These are phyloP conservation scores for Capsicum pubescens DNA, from an alignment of 257 asterid species.

Conservation along the genomic window DNA sequence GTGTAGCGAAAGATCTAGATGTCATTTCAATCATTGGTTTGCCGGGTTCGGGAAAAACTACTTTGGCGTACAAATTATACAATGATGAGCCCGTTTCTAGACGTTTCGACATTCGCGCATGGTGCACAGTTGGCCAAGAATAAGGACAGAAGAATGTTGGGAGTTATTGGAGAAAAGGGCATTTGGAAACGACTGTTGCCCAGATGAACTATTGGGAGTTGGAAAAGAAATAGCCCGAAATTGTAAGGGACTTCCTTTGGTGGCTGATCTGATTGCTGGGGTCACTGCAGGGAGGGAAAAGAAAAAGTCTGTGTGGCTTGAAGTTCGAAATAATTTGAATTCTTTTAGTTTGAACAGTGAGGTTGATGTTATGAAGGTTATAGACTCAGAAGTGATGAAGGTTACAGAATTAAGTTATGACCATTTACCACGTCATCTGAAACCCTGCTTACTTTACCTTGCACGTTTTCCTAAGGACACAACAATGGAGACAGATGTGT, in stretches of 20 bases:
- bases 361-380: constrained; percentile 6
- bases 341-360: background rate
- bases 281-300: constrained; percentile 33
- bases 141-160: constrained; percentile 27
- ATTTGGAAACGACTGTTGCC: constrained; percentile 26
- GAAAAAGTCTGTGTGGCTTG: constrained; percentile 28
- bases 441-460: constrained; percentile 42
- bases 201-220: constrained; percentile 30
- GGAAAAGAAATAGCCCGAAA: constrained; percentile 34
- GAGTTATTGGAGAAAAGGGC: constrained; percentile 31
- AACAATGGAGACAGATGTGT: background rate
- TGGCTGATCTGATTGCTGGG: constrained; percentile 34
- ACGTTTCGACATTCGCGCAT: constrained; percentile 24
- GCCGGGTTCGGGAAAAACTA: constrained; percentile 24
- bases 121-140: constrained; percentile 23
- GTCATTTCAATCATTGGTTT: constrained; percentile 20
- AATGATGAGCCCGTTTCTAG: background rate
- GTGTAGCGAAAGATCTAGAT: background rate
- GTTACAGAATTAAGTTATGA: constrained; percentile 39
- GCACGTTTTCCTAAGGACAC: constrained; percentile 16
- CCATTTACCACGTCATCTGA: constrained; percentile 34
- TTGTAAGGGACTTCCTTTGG: constrained; percentile 40
- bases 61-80: constrained; percentile 28
- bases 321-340: constrained; percentile 9
- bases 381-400: background rate